These are phyloP conservation scores for Xylaria sp. DNA, from an alignment of 2,329 filamentous ascomycete species.

Conservation along the genomic window DNA sequence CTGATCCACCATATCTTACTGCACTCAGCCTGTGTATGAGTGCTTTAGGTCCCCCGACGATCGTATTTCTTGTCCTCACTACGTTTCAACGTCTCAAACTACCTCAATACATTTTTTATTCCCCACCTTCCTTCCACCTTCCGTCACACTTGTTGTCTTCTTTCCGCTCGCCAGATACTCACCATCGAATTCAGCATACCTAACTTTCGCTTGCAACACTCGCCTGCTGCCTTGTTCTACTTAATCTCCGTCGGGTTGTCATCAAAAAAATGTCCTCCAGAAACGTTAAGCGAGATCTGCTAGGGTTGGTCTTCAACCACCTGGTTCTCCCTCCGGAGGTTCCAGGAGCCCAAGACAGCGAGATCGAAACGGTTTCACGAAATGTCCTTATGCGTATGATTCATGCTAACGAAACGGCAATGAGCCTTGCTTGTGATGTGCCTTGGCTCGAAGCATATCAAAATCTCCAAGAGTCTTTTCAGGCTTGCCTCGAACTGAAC, in stretches of 20 bases:
- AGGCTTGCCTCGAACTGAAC: slow-evolving; percentile 40
- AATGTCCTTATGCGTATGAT: slow-evolving; percentile 47
- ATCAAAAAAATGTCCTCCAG: neutral
- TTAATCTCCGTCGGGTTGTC: neutral
- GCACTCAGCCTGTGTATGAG: neutral
- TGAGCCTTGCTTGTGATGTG: slow-evolving; percentile 6
- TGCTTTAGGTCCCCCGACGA: neutral
- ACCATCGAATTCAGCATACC: neutral
- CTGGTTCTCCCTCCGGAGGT: slow-evolving; percentile 57
- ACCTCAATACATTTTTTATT: no score
- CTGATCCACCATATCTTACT: neutral
- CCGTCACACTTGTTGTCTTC: neutral
- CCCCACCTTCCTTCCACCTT: neutral
- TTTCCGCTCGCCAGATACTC: neutral
- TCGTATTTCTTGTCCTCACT: neutral
- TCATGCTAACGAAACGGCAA: slow-evolving; percentile 30
- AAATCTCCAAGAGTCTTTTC: slow-evolving; percentile 33
- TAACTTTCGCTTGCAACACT: no score
- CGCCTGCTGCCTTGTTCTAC: no score
- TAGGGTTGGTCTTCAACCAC: slow-evolving; percentile 53
- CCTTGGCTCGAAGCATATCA: slow-evolving; percentile 40
- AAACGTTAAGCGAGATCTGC: slow-evolving; percentile 20
- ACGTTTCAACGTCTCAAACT: neutral
- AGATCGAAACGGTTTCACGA: slow-evolving; percentile 46
- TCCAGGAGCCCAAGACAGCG: slow-evolving; percentile 51